Conservation (phyloP, 805 yeast species). For the Spathaspora hagerdaliae region DNA sequence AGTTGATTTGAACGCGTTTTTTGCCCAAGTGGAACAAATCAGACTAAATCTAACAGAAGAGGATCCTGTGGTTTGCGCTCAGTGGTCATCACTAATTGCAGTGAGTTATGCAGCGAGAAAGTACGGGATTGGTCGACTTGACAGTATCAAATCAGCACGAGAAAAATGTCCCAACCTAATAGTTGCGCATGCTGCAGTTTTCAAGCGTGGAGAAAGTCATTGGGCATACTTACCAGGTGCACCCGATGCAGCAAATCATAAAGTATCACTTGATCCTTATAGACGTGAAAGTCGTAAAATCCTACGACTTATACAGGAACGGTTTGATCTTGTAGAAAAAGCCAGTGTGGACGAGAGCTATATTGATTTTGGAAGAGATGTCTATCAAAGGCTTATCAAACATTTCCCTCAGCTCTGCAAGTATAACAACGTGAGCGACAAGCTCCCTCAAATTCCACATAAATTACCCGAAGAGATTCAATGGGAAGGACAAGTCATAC, state of each 20-base stretch:
- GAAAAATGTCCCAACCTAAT: conserved; percentile 72
- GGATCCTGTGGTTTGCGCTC: conserved; percentile 91
- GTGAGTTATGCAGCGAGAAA: conserved; percentile 87
- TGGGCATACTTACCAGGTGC: conserved; percentile 71
- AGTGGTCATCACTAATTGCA: conserved; percentile 88
- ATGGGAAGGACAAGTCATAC: conserved; percentile 26
- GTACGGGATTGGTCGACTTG: conserved; percentile 79
- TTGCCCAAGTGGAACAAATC: conserved; percentile 88
- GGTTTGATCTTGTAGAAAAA: conserved; percentile 75
- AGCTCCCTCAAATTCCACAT: conserved; percentile 45
- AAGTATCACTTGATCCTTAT: conserved; percentile 89
- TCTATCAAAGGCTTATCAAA: conserved; percentile 40
- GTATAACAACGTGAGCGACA: conserved; percentile 9
- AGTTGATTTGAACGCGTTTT: conserved; percentile 91
- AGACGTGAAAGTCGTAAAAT: conserved; percentile 83
- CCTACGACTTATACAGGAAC: conserved; percentile 54
- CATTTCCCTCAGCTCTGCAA: conserved; percentile 44
- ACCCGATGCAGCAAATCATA: conserved; percentile 62
- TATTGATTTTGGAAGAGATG: conserved; percentile 72
- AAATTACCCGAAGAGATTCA: conserved; percentile 26
- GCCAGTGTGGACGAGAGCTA: conserved; percentile 96
- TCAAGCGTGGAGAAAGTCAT: conserved; percentile 75
- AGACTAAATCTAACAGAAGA: conserved; percentile 59
- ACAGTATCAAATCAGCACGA: conserved; percentile 60
- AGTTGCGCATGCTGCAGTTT: conserved; percentile 91